Evolutionary conservation across 1,284 basidiomycete genomes (phyloP).

Genomic region (Malassezia sp.): DNA sequence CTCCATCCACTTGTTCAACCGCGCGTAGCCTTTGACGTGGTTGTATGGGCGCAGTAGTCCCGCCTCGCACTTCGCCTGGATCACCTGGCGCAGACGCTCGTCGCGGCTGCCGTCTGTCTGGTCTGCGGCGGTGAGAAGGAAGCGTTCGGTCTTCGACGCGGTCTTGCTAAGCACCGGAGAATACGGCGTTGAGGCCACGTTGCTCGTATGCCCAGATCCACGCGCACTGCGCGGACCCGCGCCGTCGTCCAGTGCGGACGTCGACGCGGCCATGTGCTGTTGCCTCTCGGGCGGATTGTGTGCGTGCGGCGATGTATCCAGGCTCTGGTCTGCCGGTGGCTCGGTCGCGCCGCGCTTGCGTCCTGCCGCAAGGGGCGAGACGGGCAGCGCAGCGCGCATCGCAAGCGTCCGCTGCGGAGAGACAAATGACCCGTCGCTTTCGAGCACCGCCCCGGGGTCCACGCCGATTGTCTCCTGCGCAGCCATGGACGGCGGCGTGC

Average conservation of each 20-base stretch:
- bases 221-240: too few relatives aligned
- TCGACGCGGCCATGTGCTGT: too few relatives aligned
- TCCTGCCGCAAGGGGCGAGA: not conserved
- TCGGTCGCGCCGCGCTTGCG: not conserved
- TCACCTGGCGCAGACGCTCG: slow-evolving; percentile 79
- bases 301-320: not conserved
- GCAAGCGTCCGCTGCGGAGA: not conserved
- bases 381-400: not conserved
- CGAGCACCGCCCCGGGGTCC: not conserved
- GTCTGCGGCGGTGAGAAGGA: slow-evolving; percentile 86
- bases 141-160: slow-evolving; percentile 55
- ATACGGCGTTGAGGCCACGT: not conserved
- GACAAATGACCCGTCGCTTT: not conserved
- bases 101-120: slow-evolving; percentile 82
- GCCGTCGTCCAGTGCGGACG: not conserved
- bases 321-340: not conserved
- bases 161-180: slow-evolving; percentile 21
- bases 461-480: not conserved
- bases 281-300: not conserved
- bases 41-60: slow-evolving; percentile 89
- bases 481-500: slow-evolving; percentile 3
- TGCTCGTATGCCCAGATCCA: too few relatives aligned
- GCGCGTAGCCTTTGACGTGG: slow-evolving; percentile 56
- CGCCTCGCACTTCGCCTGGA: slow-evolving; percentile 91
- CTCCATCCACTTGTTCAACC: slow-evolving; percentile 67